A percentile compares a stretch with the other conserved stretches of the same genome.
Conservation (phyloP, 2,329 filamentous ascomycete species). For the Metarhizium anisopliae region DNA sequence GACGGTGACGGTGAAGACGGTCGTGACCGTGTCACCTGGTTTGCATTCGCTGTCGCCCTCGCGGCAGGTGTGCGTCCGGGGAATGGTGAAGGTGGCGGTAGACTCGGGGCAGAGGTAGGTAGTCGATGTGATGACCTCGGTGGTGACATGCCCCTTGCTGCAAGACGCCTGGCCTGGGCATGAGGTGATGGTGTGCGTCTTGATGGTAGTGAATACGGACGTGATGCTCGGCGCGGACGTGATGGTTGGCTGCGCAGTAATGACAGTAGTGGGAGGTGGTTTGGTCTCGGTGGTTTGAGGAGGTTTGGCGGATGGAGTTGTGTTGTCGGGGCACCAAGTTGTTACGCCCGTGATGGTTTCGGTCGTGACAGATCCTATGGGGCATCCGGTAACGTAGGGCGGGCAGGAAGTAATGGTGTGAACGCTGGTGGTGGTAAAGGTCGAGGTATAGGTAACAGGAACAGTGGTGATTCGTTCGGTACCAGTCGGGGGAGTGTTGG, state of each 20-base stretch:
- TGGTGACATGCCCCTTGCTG: constrained; percentile 12
- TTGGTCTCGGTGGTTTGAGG: not conserved
- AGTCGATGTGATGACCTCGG: constrained; percentile 16
- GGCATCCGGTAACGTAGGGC: constrained; percentile 17
- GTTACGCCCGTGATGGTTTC: constrained; percentile 19
- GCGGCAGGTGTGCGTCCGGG: constrained; percentile 18
- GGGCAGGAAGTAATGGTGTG: constrained; percentile 24
- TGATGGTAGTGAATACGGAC: constrained; percentile 41
- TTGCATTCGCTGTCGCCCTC: constrained; percentile 17
- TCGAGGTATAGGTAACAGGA: constrained; percentile 16
- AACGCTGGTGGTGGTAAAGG: constrained; percentile 16
- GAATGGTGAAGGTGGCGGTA: constrained; percentile 20
- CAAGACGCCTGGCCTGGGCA: constrained; percentile 39
- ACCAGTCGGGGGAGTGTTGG: constrained; percentile 5
- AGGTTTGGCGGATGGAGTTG: not conserved
- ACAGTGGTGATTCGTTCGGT: constrained; percentile 11
- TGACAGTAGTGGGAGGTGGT: too few species aligned
- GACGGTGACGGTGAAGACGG: constrained; percentile 15
- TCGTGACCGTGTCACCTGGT: constrained; percentile 15
- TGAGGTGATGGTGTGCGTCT: constrained; percentile 47
- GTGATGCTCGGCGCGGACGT: constrained; percentile 13
- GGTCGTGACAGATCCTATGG: constrained; percentile 20
- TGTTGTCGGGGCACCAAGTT: constrained; percentile 26
- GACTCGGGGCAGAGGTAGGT: constrained; percentile 14
- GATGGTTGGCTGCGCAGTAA: not conserved